Conservation (phyloP, 805 yeast species). For the Candida morakotiae region DNA sequence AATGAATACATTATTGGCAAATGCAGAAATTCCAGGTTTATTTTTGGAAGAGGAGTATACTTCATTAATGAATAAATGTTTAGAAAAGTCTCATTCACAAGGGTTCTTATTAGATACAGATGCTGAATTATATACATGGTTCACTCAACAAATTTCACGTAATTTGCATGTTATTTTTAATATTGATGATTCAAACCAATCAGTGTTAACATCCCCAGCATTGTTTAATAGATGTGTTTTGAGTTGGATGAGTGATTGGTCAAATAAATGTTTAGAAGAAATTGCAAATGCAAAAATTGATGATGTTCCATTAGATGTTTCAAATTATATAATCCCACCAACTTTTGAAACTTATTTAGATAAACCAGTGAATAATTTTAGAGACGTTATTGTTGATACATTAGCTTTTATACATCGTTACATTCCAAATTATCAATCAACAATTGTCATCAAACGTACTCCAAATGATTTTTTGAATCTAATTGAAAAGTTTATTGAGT, state of each 20-base stretch:
- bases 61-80: slow-evolving; percentile 49
- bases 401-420: slow-evolving; percentile 45
- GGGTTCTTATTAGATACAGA: slow-evolving; percentile 64
- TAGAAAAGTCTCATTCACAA: slow-evolving; percentile 51
- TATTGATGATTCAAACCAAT: slow-evolving; percentile 42
- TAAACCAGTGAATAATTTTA: slow-evolving; percentile 15
- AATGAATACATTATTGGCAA: slow-evolving; percentile 90
- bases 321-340: slow-evolving; percentile 35
- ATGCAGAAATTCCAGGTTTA: slow-evolving; percentile 87
- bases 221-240: slow-evolving; percentile 84
- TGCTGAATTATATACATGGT: slow-evolving; percentile 74
- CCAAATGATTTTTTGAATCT: slow-evolving; percentile 60
- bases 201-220: slow-evolving; percentile 75
- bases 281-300: slow-evolving; percentile 44
- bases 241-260: slow-evolving; percentile 89
- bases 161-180: slow-evolving; percentile 85
- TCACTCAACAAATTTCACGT: slow-evolving; percentile 57
- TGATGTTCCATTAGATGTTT: slow-evolving; percentile 50
- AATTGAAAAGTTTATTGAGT: slow-evolving; percentile 37
- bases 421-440: slow-evolving; percentile 11
- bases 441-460: slow-evolving; percentile 15
- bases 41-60: slow-evolving; percentile 71
- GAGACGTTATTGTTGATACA: slow-evolving; percentile 46
- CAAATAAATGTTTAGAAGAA: slow-evolving; percentile 41
- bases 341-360: slow-evolving; percentile 11